A percentile compares a stretch with the other conserved stretches of the same genome.
phyloP scores from a whole-genome alignment of 2,329 filamentous ascomycete species.

The Pseudocercospora vitis region DNA sequence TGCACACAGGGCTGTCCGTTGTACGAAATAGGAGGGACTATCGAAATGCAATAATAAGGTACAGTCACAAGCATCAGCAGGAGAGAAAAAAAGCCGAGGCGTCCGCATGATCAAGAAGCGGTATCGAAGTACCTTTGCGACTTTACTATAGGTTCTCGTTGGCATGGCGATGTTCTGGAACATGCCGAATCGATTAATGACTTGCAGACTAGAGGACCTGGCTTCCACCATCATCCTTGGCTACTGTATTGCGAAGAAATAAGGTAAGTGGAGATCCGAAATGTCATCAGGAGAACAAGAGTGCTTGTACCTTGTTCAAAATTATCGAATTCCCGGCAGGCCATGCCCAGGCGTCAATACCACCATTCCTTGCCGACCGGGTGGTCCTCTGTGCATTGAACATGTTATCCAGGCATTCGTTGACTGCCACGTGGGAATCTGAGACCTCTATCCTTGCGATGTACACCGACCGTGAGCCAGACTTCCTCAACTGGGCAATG shows the following conservation, averaged over 20 bases:
- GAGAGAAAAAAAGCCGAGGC: not conserved
- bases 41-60: too few species aligned
- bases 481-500: not conserved
- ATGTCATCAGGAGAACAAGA: not conserved
- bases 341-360: not conserved
- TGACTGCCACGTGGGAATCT: not conserved
- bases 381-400: not conserved
- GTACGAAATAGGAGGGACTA: too few species aligned
- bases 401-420: not conserved
- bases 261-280: slow-evolving; percentile 4
- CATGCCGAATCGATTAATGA: not conserved
- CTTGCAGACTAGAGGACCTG: not conserved
- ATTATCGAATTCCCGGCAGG: not conserved
- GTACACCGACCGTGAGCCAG: not conserved
- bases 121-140: not conserved
- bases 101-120: not conserved
- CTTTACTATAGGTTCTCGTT: too few species aligned
- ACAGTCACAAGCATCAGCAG: not conserved
- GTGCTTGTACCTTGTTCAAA: not conserved
- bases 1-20: too few species aligned
- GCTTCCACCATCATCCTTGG: not conserved
- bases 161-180: not conserved
- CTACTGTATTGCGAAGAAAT: not conserved
- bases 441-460: not conserved
- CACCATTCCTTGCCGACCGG: not conserved